A percentile compares a stretch with the other conserved stretches of the same genome.
Conservation (phyloP, 2,329 filamentous ascomycete genomes). For the Pseudocercospora cruenta region DNA sequence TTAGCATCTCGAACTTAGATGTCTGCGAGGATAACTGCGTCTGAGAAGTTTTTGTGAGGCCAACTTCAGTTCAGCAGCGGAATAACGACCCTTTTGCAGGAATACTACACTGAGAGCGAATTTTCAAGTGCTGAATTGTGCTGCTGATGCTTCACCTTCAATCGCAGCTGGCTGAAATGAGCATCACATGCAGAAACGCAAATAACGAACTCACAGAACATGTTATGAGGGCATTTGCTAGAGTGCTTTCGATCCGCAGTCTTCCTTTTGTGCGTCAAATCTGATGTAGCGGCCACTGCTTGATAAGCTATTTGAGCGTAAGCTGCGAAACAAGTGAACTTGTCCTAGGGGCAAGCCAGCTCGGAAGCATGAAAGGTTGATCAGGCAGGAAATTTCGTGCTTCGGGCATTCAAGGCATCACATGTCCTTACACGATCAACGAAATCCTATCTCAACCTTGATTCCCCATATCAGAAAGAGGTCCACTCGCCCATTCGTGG, state of each 20-base stretch:
- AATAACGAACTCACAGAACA: background rate
- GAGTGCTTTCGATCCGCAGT: no score
- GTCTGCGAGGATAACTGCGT: background rate
- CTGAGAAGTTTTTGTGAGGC: background rate
- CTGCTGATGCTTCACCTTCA: background rate
- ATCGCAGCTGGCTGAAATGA: background rate
- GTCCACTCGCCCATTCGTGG: no score
- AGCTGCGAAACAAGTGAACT: background rate
- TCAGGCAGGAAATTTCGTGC: background rate
- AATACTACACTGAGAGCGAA: background rate
- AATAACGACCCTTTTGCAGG: background rate
- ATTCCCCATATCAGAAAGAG: no score
- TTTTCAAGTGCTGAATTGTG: background rate
- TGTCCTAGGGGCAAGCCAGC: background rate
- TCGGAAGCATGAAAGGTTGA: background rate
- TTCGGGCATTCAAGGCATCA: no score
- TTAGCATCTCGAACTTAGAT: background rate
- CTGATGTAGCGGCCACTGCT: no score
- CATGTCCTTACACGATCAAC: no score
- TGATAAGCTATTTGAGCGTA: no score
- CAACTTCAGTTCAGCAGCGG: background rate
- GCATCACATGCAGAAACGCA: background rate
- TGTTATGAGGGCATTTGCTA: background rate
- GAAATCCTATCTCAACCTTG: no score
- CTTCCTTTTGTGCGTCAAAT: no score